Conservation (phyloP, 805 yeast species). For the Ogataea salicorniae region DNA sequence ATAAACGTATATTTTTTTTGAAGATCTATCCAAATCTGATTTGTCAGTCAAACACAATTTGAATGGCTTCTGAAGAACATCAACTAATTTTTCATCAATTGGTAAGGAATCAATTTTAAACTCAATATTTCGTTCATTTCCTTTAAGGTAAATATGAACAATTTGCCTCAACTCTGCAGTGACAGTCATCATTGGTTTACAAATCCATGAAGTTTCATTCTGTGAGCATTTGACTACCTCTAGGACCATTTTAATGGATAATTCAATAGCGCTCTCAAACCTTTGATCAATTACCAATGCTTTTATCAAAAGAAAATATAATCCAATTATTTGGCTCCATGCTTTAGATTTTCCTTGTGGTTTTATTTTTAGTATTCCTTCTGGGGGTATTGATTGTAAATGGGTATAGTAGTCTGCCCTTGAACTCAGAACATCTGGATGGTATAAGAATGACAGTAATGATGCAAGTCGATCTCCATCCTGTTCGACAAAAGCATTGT, state of each 20-base stretch:
- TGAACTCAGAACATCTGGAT: slow-evolving; percentile 15
- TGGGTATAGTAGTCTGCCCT: slow-evolving; percentile 12
- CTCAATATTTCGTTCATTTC: slow-evolving; percentile 3
- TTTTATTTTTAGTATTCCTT: slow-evolving; percentile 2
- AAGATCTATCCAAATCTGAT: slow-evolving; percentile 40
- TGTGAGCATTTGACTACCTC: slow-evolving; percentile 14
- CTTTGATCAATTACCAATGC: slow-evolving; percentile 16
- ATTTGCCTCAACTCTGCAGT: slow-evolving; percentile 16
- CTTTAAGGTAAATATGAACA: slow-evolving; percentile 13
- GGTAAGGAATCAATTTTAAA: slow-evolving; percentile 10
- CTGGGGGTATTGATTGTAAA: slow-evolving; percentile 13
- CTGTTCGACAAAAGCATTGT: slow-evolving; percentile 6
- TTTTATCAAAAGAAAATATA: slow-evolving; percentile 13
- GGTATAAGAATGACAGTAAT: slow-evolving; percentile 12
- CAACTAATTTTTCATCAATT: slow-evolving; percentile 25
- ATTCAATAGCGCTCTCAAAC: slow-evolving; percentile 14
- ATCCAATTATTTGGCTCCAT: slow-evolving; percentile 2
- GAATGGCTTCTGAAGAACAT: slow-evolving; percentile 59
- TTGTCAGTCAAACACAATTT: slow-evolving; percentile 77
- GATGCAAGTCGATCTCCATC: slow-evolving; percentile 9
- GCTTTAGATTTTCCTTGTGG: neutral
- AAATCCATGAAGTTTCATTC: slow-evolving; percentile 16
- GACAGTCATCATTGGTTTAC: slow-evolving; percentile 15
- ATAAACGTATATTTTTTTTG: slow-evolving; percentile 62
- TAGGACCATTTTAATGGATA: slow-evolving; percentile 12